Base-by-base conservation (phyloP, 2,329 filamentous ascomycete genomes). In the Orbilia javanica region DNA sequence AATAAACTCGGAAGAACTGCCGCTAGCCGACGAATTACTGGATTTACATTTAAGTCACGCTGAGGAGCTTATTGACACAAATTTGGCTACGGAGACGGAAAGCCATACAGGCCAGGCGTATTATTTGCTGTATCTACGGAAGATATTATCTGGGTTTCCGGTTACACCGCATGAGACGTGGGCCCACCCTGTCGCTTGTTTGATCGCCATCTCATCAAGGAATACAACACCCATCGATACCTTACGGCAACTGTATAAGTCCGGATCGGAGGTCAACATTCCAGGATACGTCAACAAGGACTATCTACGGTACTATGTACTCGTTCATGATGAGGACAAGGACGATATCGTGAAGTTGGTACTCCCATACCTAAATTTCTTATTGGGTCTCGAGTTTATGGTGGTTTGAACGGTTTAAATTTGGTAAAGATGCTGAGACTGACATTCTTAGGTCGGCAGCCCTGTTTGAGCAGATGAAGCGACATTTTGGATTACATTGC, bases 381-480 rank as follows among this genome's bases (percentile, higher is more conserved):
- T 18, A 13, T 20, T 36, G 25, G 25, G n/a, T 36, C 22, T 53
- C 44, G 22, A 65, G 22, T 7, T 4, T 25, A 8, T 18, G 39
- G 42, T 20, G 25, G 36, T 34, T 46, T n/a, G 15, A 42, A 44
- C 18, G 20, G 27, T 15, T 20, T n/a, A n/a, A n/a, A n/a, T n/a
- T 13, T 53, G 34, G 27, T 36, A 18, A 6, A 27, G 50, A 70
- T 66, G 70, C 64, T 75, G 34, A 69, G 68, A 64, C 79, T 79
- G 66, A 80, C 70, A 76, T 71, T 72, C 20, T 62, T 76, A 82
- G 81, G 71, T 97, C 94, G 11, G 95, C 95, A 84, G 89, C 90
- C 18, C 87, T 98, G 29, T 99, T 97, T 84, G 96, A 99, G 81
- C 93, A 97, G 84, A 99, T 99, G 96, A 99, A 98, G 85, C 90